Base-by-base conservation (phyloP, 2,329 filamentous ascomycete genomes). In the Pseudogymnoascus sp. region DNA sequence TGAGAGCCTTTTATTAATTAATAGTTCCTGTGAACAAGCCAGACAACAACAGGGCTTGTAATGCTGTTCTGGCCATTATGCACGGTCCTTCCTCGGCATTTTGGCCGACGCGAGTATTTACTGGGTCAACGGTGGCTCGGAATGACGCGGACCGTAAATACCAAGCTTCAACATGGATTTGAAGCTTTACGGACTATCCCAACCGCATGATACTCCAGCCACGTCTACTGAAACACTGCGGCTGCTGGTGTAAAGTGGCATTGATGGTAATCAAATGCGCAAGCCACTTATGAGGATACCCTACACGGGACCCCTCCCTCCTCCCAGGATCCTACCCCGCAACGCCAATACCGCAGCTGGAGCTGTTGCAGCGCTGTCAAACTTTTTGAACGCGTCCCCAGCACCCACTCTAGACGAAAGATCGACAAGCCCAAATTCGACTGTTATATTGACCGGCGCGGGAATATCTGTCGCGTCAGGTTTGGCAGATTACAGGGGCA, bases 401-500 rank as follows among this genome's bases (percentile, higher is more conserved):
- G 79, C 83, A 10, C 72, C 73, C 5, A 76, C 78, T 53, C 76
- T 84, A 16, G 70, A 77, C 33, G 59, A 67, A 67, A 69, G 71
- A 62, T 71, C 75, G 64, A 74, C 75, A 31, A 75, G 77, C 61
- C 73, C 77, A 50, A 69, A 77, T 31, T 70, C 67, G 28, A 86
- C 86, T 0, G 79, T 89, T 28, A 76, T 90, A 14, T 77, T 90
- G 42, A 87, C 92, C 0, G 94, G 94, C 10, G 94, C 94, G 2
- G 94, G 94, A 2, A 89, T 99, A 60, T 96, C 91, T 1, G 93
- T 97, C 7, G 90, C 92, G 3, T 96, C 91, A 10, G 94, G 94
- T 0, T 82, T 99, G 33, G 89, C 93, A 31, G 94, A 99, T 76
- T 99, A 99, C 75, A 82, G 94, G 63, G 94, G 94, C 18, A 81